These are phyloP conservation scores for Pseudovirgaria hyperparasitica DNA, from an alignment of 2,329 filamentous ascomycete species.

Conservation along the genomic window DNA sequence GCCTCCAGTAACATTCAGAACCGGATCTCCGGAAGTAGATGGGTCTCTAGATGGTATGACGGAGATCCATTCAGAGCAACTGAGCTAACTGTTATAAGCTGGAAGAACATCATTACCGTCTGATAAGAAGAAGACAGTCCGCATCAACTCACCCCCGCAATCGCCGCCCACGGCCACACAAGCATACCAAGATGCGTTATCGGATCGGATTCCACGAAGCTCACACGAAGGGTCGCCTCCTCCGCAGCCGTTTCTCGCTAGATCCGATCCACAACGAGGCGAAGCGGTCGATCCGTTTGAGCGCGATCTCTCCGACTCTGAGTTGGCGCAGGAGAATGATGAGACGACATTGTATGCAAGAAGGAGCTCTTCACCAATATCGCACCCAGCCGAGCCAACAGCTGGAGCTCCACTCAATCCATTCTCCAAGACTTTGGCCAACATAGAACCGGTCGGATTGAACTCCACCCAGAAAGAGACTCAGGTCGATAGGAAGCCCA, in stretches of 20 bases:
- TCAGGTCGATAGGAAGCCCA: conserved; percentile 9
- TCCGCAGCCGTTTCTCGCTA: conserved; percentile 9
- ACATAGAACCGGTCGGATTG: conserved; percentile 19
- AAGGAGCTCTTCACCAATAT: conserved; percentile 8
- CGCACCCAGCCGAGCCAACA: conserved; percentile 5
- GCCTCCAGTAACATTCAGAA: conserved; percentile 12
- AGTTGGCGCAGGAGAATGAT: conserved; percentile 15
- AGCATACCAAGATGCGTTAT: conserved; percentile 11
- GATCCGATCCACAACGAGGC: conserved; percentile 10
- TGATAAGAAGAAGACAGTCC: conserved; percentile 48
- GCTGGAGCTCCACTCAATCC: conserved; percentile 20
- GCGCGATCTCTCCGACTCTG: conserved; percentile 9
- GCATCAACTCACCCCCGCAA: conserved; percentile 32
- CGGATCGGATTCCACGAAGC: conserved; percentile 8
- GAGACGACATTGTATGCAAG: conserved; percentile 13
- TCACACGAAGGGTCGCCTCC: conserved; percentile 10
- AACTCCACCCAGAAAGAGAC: conserved; percentile 4
- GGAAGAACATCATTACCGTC: conserved; percentile 11
- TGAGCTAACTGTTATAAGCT: too few relatives aligned
- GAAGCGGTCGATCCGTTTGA: conserved; percentile 7
- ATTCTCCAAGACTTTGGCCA: conserved; percentile 25
- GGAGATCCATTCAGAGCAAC: too few relatives aligned
- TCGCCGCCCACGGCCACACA: conserved; percentile 19
- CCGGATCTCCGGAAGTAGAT: too few relatives aligned
- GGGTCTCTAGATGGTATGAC: too few relatives aligned